Percentiles rank a stretch among this genome's conserved stretches.
Conservation (phyloP, 2,329 filamentous ascomycete genomes). For the Ophiocordyceps sinensis region DNA sequence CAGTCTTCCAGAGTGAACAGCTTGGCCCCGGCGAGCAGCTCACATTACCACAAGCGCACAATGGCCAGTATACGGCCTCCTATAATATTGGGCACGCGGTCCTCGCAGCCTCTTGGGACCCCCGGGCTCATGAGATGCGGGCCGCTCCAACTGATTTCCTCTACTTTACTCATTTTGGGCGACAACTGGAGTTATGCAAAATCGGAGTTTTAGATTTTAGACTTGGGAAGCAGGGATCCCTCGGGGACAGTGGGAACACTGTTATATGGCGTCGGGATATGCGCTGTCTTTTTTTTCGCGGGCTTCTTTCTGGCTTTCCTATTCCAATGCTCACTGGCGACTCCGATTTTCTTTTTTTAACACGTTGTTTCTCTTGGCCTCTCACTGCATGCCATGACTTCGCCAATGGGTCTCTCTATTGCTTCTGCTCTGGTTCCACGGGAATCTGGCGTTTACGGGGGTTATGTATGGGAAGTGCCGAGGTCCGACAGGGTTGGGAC, state of each 20-base stretch:
- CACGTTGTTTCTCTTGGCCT: not conserved
- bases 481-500: too few species aligned
- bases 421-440: not conserved
- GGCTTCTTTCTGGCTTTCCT: not conserved
- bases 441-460: not conserved
- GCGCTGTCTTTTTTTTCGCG: not conserved
- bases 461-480: too few species aligned
- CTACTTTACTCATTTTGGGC: not conserved
- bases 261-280: conserved; percentile 7
- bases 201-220: conserved; percentile 4
- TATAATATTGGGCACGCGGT: too few species aligned
- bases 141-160: not conserved
- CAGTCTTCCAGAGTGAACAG: too few species aligned
- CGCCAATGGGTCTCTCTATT: not conserved
- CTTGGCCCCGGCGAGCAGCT: too few species aligned
- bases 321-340: not conserved
- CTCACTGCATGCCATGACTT: not conserved
- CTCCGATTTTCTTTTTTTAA: not conserved
- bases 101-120: too few species aligned
- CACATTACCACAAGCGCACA: too few species aligned
- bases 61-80: too few species aligned
- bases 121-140: too few species aligned
- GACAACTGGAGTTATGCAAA: not conserved
- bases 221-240: not conserved
- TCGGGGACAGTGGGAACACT: conserved; percentile 1